Evolutionary conservation across 1,284 basidiomycete genomes (phyloP).

Genomic region (Xerocomus minutiporus): DNA sequence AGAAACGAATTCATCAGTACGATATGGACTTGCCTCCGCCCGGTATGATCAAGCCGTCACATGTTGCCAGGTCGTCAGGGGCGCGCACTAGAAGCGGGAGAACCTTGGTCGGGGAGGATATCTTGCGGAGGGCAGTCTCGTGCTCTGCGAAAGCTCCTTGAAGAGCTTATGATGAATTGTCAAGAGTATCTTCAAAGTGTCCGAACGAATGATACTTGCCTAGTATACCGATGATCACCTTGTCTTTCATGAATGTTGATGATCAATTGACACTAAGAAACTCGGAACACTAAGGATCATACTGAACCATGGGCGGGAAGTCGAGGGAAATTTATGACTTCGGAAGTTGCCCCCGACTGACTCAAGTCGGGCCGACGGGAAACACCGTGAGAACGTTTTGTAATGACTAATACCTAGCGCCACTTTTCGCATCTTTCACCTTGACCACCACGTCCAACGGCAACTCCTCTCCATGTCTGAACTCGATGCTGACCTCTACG

Average conservation of each 20-base stretch:
- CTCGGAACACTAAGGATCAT: neutral
- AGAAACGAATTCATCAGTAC: constrained; percentile 1
- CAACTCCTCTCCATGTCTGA: constrained; percentile 46
- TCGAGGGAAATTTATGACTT: neutral
- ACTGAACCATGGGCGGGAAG: neutral
- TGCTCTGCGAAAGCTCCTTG: constrained; percentile 96
- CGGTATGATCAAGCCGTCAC: constrained; percentile 88
- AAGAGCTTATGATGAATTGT: constrained; percentile 53
- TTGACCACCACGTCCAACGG: constrained; percentile 46
- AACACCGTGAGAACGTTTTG: constrained; percentile 22
- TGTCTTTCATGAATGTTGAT: constrained; percentile 15
- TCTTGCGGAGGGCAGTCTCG: constrained; percentile 60
- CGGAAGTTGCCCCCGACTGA: neutral
- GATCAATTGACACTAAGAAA: neutral
- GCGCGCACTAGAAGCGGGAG: constrained; percentile 69
- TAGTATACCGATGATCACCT: constrained; percentile 28
- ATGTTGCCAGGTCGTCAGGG: constrained; percentile 67
- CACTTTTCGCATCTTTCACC: constrained; percentile 31
- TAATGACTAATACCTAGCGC: constrained; percentile 27
- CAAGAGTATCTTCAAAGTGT: neutral
- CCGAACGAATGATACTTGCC: constrained; percentile 11
- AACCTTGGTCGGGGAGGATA: constrained; percentile 46
- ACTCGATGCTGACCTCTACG: constrained; percentile 81
- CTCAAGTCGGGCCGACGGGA: constrained; percentile 17
- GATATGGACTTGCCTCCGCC: constrained; percentile 61